Evolutionary conservation across 2,329 filamentous ascomycete genomes (phyloP), one percentile per base, ranked within the genome.

Genomic region (Plenodomus tracheiphilus): DNA sequence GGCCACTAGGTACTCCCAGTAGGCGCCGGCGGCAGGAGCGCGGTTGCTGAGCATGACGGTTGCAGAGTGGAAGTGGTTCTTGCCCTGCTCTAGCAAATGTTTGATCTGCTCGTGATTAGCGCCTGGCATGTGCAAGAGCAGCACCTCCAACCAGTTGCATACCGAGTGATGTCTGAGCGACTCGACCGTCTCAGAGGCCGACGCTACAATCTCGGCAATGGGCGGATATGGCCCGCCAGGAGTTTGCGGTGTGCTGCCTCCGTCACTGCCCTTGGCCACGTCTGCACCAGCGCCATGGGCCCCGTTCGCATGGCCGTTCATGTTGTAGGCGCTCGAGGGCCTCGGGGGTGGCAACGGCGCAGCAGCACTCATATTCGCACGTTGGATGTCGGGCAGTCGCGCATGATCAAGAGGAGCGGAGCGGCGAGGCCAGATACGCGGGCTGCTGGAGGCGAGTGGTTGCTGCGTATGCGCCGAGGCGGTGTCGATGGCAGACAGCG

Each of bases 1-100:
- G 10, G 92, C 89, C 54, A 87, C 84, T 49, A 97, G 81, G 66
- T 93, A 97, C 53, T 96, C 89, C 56, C 88, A 83, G 46, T 96
- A 87, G 2, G 92, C 92, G 85, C 72, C 65, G 13, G 94, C 91
- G 4, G 85, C 83, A 77, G 72, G 52, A 82, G 81, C 28, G 32
- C 70, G 67, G 28, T 47, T 59, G 39, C 50, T 47, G 21, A 70
- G 57, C 49, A 85, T 61, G 47, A 80, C 77, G 43, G 85, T 81
- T 32, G 89, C 86, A 39, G 69, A 69, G 34, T 62, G 68, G 49
- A 79, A 69, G 45, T 74, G 72, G 10, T 59, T 58, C 28, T 74
- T 71, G 34, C 78, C 78, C 8, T 60, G 53, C 6, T 70, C 66
- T 18, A 80, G 60, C 16, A 80, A 64, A 35, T 66, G 63, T 25